Evolutionary conservation across 257 asterid species (phyloP).

Genomic region (Mitragyna speciosa): DNA sequence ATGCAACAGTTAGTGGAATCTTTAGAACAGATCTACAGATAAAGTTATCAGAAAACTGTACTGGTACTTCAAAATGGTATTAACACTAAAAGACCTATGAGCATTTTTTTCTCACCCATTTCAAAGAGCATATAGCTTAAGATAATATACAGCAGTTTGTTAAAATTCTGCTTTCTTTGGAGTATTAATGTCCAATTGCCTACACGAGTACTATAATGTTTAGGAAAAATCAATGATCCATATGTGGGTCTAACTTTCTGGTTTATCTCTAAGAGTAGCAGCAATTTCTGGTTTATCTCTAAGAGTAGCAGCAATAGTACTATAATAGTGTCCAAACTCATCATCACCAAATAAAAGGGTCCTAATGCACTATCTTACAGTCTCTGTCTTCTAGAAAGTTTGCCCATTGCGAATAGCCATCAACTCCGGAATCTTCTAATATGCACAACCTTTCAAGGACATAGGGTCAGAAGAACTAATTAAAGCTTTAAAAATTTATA

Average conservation of each 20-base stretch:
- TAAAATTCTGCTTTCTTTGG: background rate
- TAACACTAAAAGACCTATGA: background rate
- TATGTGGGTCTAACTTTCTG: background rate
- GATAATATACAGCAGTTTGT: background rate
- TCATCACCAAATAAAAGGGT: conserved; percentile 1
- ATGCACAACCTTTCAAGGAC: background rate
- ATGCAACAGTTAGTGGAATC: conserved; percentile 36
- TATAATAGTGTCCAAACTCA: background rate
- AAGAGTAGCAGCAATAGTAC: background rate
- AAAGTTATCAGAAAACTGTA: background rate
- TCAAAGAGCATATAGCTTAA: background rate
- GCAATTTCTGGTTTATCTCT: background rate
- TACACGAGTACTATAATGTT: background rate
- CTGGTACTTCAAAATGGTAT: background rate
- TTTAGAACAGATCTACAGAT: background rate
- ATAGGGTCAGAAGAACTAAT: background rate
- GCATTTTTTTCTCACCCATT: background rate
- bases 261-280: background rate
- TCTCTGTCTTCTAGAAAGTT: conserved; percentile 8
- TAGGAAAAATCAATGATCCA: too few species aligned
- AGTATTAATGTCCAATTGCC: background rate
- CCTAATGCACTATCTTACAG: background rate
- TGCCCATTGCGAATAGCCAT: conserved; percentile 12
- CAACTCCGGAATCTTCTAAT: background rate
- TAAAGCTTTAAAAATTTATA: background rate